Percentiles rank a stretch among this genome's conserved stretches.
phyloP scores from a whole-genome alignment of 148 eudicot genomes.

The Rhododendron vialii region DNA sequence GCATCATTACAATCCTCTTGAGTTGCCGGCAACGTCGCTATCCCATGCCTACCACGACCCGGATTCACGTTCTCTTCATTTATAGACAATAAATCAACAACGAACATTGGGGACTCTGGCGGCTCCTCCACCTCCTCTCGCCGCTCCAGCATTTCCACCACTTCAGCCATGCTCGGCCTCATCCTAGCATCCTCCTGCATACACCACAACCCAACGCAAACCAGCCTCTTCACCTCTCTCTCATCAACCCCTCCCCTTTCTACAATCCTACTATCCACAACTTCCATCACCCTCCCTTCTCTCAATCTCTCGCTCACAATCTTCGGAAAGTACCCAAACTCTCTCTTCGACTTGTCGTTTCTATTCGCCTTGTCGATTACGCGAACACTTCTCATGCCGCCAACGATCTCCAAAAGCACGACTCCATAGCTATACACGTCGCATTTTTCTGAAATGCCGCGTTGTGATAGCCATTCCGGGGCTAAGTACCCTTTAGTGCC shows the following conservation, averaged over 20 bases:
- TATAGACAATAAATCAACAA: slow-evolving; percentile 44
- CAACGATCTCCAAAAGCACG: slow-evolving; percentile 79
- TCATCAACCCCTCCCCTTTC: slow-evolving; percentile 45
- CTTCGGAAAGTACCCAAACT: slow-evolving; percentile 60
- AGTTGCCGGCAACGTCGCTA: slow-evolving; percentile 23
- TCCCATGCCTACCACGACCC: slow-evolving; percentile 23
- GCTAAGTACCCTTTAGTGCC: slow-evolving; percentile 93
- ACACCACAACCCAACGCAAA: slow-evolving; percentile 72
- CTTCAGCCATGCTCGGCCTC: slow-evolving; percentile 74
- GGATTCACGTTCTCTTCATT: slow-evolving; percentile 15
- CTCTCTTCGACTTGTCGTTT: slow-evolving; percentile 26
- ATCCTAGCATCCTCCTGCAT: slow-evolving; percentile 67
- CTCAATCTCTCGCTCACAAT: slow-evolving; percentile 50
- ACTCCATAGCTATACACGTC: slow-evolving; percentile 81
- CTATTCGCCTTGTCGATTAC: slow-evolving; percentile 7
- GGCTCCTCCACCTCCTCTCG: slow-evolving; percentile 49
- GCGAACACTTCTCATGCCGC: slow-evolving; percentile 49
- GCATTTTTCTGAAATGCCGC: slow-evolving; percentile 65
- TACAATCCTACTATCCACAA: slow-evolving; percentile 53
- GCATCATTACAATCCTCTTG: slow-evolving; percentile 8
- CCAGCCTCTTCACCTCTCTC: slow-evolving; percentile 47
- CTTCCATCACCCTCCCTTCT: slow-evolving; percentile 55
- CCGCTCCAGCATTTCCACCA: slow-evolving; percentile 81
- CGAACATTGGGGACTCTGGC: slow-evolving; percentile 53
- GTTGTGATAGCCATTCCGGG: slow-evolving; percentile 77